phyloP scores from a whole-genome alignment of 2,329 filamentous ascomycete genomes.

The Hymenoscyphus infarciens region DNA sequence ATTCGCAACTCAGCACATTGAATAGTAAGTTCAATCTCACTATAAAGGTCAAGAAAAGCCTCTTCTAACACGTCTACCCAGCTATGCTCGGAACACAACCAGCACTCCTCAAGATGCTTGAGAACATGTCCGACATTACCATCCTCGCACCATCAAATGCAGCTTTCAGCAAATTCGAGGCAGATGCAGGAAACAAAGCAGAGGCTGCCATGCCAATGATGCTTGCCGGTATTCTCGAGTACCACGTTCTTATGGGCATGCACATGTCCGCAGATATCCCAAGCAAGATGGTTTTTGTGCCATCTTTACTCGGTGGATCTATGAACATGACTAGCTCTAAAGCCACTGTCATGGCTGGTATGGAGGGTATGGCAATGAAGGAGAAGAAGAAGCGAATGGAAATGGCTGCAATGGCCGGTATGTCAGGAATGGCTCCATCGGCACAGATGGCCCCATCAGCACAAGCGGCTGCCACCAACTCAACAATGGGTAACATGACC shows the following conservation, averaged over 20 bases:
- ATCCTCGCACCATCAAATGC: constrained; percentile 36
- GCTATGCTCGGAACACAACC: constrained; percentile 14
- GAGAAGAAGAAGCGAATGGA: neutral
- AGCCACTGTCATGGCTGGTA: neutral
- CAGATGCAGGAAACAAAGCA: constrained; percentile 19
- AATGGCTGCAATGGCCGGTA: neutral
- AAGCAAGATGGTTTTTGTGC: constrained; percentile 39
- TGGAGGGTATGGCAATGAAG: neutral
- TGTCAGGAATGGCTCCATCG: constrained; percentile 3
- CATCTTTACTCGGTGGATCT: constrained; percentile 38
- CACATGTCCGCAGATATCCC: constrained; percentile 10
- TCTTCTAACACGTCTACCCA: neutral
- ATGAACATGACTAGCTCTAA: neutral
- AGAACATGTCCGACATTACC: constrained; percentile 48
- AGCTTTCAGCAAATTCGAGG: constrained; percentile 32
- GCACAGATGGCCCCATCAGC: neutral
- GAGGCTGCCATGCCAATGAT: constrained; percentile 34
- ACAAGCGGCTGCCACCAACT: neutral
- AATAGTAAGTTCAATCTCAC: neutral
- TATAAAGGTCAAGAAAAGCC: neutral
- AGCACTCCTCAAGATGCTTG: constrained; percentile 7
- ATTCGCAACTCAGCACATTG: neutral
- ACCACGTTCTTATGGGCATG: constrained; percentile 30
- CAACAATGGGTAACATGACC: constrained; percentile 28
- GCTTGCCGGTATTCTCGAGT: constrained; percentile 31